Evolutionary conservation across 345 rosid genomes (phyloP).

Genomic region (Carallia pectinifolia): DNA sequence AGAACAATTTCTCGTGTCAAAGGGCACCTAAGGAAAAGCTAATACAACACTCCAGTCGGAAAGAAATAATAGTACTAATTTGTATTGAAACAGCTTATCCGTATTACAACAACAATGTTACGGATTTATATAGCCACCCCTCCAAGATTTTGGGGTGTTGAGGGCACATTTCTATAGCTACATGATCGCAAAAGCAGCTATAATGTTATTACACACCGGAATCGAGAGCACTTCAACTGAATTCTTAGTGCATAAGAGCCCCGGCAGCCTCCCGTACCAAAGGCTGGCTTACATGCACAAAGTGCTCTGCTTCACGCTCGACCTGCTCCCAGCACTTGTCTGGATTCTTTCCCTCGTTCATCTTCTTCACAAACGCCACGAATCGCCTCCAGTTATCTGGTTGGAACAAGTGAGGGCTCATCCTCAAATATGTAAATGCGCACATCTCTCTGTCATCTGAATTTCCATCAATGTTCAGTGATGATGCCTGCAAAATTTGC

Average conservation of each 20-base stretch:
- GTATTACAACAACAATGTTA: not conserved
- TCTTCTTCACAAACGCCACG: conserved; percentile 88
- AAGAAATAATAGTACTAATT: too few species aligned
- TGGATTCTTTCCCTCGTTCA: conserved; percentile 70
- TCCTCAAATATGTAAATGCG: conserved; percentile 94
- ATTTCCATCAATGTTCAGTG: conserved; percentile 47
- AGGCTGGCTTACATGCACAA: conserved; percentile 70
- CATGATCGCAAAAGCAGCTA: conserved; percentile 28
- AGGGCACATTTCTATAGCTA: conserved; percentile 13
- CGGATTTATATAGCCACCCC: too few species aligned
- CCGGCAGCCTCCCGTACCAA: conserved; percentile 74
- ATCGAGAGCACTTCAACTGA: not conserved
- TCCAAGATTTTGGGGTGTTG: not conserved
- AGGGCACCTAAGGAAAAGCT: too few species aligned
- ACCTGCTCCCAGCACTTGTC: conserved; percentile 67
- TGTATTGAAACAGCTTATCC: conserved; percentile 1
- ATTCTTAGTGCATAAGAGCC: conserved; percentile 54
- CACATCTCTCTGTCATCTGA: conserved; percentile 62
- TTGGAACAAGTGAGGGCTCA: conserved; percentile 77
- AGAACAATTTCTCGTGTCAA: too few species aligned
- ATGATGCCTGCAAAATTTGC: conserved; percentile 68
- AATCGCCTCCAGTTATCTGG: conserved; percentile 81
- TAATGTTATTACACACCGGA: conserved; percentile 8
- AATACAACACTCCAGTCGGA: too few species aligned
- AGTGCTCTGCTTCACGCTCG: conserved; percentile 92